Evolutionary conservation across 2,329 filamentous ascomycete species (phyloP).

Genomic region (Metarhizium brunneum): DNA sequence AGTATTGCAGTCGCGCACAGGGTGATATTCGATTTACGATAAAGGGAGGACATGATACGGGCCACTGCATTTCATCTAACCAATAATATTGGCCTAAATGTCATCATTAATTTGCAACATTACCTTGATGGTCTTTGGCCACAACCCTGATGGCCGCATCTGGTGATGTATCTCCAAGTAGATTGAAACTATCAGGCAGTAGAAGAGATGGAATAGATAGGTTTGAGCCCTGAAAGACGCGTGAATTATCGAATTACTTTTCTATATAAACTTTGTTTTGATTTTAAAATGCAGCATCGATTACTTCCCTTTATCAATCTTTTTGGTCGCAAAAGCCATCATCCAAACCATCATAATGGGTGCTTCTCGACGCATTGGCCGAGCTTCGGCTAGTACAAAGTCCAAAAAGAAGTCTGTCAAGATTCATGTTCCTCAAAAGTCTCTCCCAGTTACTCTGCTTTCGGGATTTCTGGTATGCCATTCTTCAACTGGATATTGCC

Average conservation of each 20-base stretch:
- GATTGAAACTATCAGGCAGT: background rate
- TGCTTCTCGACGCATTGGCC: background rate
- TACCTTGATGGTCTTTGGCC: constrained; percentile 4
- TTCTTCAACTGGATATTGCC: background rate
- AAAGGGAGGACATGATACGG: background rate
- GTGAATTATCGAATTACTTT: too few species aligned
- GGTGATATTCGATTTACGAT: background rate
- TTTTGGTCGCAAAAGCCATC: too few species aligned
- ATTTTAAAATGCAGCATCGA: background rate
- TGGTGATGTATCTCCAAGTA: constrained; percentile 2
- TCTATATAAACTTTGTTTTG: background rate
- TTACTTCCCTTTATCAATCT: background rate
- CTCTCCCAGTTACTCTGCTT: constrained; percentile 24
- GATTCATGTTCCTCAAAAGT: constrained; percentile 10
- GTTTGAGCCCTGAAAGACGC: background rate
- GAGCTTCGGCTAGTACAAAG: background rate
- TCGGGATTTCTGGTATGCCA: constrained; percentile 23
- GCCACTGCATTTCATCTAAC: background rate
- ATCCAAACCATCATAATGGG: background rate
- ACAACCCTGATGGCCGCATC: constrained; percentile 5
- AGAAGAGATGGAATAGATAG: background rate
- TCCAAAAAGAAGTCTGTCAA: constrained; percentile 3
- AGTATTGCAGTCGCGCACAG: background rate
- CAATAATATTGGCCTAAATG: constrained; percentile 1
- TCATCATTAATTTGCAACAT: constrained; percentile 1